Percentiles rank a stretch among this genome's conserved stretches.
phyloP scores from a whole-genome alignment of 345 rosid genomes.

The Populus alba region DNA sequence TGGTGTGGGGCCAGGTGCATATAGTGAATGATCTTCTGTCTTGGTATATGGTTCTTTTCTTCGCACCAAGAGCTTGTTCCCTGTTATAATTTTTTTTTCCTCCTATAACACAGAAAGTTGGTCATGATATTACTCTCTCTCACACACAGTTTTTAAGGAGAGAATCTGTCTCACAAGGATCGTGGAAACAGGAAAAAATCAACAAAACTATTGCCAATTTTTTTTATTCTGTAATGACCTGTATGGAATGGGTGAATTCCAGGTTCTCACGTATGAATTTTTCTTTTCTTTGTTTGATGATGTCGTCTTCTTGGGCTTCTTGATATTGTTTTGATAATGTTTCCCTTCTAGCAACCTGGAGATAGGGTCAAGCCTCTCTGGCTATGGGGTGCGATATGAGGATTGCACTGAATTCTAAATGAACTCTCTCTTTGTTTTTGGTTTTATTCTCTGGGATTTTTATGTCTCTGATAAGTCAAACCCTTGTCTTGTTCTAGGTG shows the following conservation, averaged over 20 bases:
- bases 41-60: neutral
- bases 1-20: neutral
- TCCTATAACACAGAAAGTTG: neutral
- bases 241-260: neutral
- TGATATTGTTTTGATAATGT: neutral
- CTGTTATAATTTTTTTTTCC: neutral
- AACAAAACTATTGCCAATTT: neutral
- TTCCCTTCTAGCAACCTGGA: neutral
- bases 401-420: neutral
- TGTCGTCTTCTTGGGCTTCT: neutral
- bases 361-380: neutral
- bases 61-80: neutral
- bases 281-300: neutral
- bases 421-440: neutral
- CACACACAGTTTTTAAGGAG: neutral
- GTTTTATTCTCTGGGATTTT: neutral
- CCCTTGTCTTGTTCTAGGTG: neutral
- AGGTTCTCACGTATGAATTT: neutral
- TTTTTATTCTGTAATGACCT: neutral
- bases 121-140: neutral
- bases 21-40: neutral
- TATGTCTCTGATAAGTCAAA: neutral
- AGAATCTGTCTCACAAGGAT: neutral
- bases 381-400: neutral
- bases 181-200: neutral